Base-by-base conservation (phyloP, 2,329 filamentous ascomycete species). In the Penicillium sp. region DNA sequence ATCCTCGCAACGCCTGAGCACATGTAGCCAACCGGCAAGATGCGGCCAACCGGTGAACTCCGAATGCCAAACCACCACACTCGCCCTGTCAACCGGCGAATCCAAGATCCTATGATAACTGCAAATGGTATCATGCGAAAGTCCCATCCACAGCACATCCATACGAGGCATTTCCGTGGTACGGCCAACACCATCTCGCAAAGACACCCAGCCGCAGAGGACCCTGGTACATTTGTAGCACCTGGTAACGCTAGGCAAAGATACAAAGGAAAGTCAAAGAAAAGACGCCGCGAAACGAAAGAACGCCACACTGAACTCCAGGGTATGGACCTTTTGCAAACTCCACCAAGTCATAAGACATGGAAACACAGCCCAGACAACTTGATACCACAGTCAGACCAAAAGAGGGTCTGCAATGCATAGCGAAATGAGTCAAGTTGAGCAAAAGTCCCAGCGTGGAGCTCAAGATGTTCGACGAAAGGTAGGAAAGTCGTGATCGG, bases 211-310 rank as follows among this genome's bases (percentile, higher is more conserved):
- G 31, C 40, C 34, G 36, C 33, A 36, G 21, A 43, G 21, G 21
- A 50, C 44, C 23, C 37, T 51, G 47, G 37, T 56, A 55, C 46
- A 55, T 48, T 47, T 39, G 26, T 39, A 35, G 39, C 48, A 56
- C 41, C 36, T 47, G 30, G 41, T 40, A 49, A 49, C 48, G 47
- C 46, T 47, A 51, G 41, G 26, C 27, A 47, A 47, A 43, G 20
- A 38, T 42, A 54, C 46, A 53, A 56, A 53, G 36, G 49, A 45
- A 51, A 48, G 15, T 10, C 30, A 43, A 35, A 26, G 43, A 27
- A 19, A 42, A 28, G 36, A 41, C 45, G 39, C 37, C 39, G 19
- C 21, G 42, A 33, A 47, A 39, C 36, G 46, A 46, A 36, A 37
- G 37, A 51, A 53, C 43, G 44, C 47, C 50, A 36, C 43, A 37